Evolutionary conservation across 2,329 filamentous ascomycete species (phyloP), one percentile per base, ranked within the genome.

Genomic region (Ceratocystiopsis sp.): DNA sequence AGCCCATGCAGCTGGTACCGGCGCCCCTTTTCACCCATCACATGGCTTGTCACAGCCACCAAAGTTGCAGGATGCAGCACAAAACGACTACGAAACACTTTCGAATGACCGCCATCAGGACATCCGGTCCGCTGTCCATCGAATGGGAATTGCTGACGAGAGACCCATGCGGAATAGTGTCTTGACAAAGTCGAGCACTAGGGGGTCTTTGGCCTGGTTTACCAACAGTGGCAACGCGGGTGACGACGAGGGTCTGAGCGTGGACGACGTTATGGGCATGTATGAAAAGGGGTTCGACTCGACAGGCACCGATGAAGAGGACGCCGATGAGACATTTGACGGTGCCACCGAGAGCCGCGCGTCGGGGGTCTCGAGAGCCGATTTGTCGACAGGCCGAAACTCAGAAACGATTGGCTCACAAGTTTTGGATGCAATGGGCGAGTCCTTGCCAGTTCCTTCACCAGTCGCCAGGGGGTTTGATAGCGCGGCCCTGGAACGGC

Each of bases 161-260:
- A 29, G 5, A 11, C 10, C 4, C 10, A 29, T 11, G 25, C 25
- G 25, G 25, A 29, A 9, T 10, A 29, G 25, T 10, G 25, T 29
- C 41, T 59, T 80, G 49, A 91, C 85, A 4, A 85, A 83, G 52
- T 75, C 76, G 47, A 93, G 82, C 63, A 86, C 82, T 2, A 68
- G 78, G 42, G 80, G 63, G 62, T 58, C 56, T 7, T 50, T 55
- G 36, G 91, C 66, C 48, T 69, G 68, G 59, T 65, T 66, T 49
- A 60, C 51, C 38, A 51, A 47, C 35, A 45, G 41, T 29, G 54
- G 50, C 37, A 55, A 52, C 42, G 59, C 64, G 49, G 59, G 57
- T 35, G 59, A 63, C 15, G 66, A 71, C 47, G 73, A 77, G 49
- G 72, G 71, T 36, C 65, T 73, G 44, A 77, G 73, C 52, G 63